Conservation (phyloP, 2,329 filamentous ascomycete species). For the Xylaria sp. region DNA sequence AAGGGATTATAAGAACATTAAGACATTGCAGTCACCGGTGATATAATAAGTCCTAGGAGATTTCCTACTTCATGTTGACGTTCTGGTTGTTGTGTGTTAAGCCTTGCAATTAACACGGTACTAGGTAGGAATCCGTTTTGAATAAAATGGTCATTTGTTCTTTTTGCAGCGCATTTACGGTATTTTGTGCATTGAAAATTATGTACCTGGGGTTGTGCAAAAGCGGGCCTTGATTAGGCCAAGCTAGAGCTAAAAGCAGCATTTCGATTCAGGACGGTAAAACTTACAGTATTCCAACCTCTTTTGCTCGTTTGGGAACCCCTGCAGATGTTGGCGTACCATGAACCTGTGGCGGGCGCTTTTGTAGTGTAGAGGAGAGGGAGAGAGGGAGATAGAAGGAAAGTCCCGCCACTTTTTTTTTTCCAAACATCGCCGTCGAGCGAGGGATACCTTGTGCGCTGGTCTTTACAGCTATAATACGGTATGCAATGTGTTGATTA, state of each 20-base stretch:
- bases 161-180: neutral
- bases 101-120: too few species aligned
- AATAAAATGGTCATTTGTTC: neutral
- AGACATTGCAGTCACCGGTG: too few species aligned
- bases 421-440: neutral
- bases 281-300: conserved; percentile 9
- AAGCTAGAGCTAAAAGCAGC: conserved; percentile 4
- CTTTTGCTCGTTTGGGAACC: conserved; percentile 3
- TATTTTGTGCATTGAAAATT: neutral
- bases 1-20: too few species aligned
- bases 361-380: neutral
- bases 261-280: neutral
- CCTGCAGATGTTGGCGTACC: conserved; percentile 22
- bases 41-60: too few species aligned
- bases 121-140: neutral
- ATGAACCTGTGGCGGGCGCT: conserved; percentile 9
- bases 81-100: too few species aligned
- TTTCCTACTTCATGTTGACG: too few species aligned
- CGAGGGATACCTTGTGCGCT: neutral
- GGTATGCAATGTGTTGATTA: neutral
- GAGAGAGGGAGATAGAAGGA: conserved; percentile 1
- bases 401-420: neutral
- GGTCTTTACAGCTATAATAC: neutral
- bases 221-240: neutral
- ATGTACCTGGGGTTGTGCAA: neutral